These are phyloP conservation scores for Pseudocercospora macadamiae DNA, from an alignment of 2,329 filamentous ascomycete genomes.

Conservation along the genomic window DNA sequence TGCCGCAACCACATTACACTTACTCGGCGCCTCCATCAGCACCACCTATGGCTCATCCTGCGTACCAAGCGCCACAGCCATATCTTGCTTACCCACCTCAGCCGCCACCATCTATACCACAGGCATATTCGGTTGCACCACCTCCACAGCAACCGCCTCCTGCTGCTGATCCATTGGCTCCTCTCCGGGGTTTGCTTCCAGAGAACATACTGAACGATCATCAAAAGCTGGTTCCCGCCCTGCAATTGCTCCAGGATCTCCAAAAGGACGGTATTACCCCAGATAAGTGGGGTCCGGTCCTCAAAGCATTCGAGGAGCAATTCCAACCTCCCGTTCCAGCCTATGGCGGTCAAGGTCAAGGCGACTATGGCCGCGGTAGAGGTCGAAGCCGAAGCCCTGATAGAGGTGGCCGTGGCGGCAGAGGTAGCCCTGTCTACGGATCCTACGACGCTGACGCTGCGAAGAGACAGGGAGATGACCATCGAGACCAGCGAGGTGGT, in stretches of 20 bases:
- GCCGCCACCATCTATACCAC: conserved; percentile 40
- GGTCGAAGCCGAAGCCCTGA: conserved; percentile 69
- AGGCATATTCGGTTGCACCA: conserved; percentile 48
- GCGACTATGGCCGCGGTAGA: conserved; percentile 63
- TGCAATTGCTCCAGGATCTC: conserved; percentile 74
- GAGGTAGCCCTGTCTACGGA: conserved; percentile 69
- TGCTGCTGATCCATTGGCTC: conserved; percentile 33
- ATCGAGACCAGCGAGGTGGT: conserved; percentile 42
- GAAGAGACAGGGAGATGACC: conserved; percentile 24
- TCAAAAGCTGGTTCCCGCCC: conserved; percentile 67
- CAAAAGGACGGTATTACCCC: conserved; percentile 74
- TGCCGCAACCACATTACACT: conserved; percentile 22
- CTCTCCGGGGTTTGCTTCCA: conserved; percentile 38
- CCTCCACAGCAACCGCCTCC: conserved; percentile 60
- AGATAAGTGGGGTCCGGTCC: conserved; percentile 71
- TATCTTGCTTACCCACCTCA: conserved; percentile 35
- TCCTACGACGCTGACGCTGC: conserved; percentile 62
- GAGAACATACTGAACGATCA: conserved; percentile 42
- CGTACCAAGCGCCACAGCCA: conserved; percentile 25
- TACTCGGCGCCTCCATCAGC: conserved; percentile 24
- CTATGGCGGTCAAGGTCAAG: conserved; percentile 23
- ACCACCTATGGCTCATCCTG: conserved; percentile 18
- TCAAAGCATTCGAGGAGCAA: conserved; percentile 52
- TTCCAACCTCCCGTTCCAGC: conserved; percentile 26
- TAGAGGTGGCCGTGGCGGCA: conserved; percentile 59